Conservation (phyloP, 2,329 filamentous ascomycete genomes). For the Beauveria asiatica region DNA sequence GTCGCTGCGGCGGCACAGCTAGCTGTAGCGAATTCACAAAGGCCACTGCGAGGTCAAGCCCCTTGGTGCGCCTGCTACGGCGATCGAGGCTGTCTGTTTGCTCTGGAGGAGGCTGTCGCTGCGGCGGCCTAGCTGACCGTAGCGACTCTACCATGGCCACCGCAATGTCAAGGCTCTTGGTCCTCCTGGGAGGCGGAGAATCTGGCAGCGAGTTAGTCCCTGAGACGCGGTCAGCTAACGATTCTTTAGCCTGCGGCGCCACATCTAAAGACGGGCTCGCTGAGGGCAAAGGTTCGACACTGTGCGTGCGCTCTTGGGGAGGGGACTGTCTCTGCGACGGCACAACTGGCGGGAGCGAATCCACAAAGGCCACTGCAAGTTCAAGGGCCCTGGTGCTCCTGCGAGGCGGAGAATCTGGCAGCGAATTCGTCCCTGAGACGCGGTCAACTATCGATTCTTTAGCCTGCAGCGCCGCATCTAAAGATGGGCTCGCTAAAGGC, state of each 20-base stretch:
- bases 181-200: neutral
- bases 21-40: neutral
- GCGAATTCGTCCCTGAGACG: slow-evolving; percentile 25
- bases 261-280: neutral
- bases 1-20: neutral
- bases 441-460: neutral
- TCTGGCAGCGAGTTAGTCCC: slow-evolving; percentile 24
- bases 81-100: neutral
- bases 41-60: neutral
- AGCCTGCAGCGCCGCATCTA: neutral
- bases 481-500: neutral
- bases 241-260: too few relatives aligned
- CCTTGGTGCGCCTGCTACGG: neutral
- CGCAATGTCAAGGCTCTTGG: neutral
- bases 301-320: neutral
- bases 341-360: neutral
- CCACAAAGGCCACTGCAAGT: too few relatives aligned
- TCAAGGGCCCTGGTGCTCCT: neutral
- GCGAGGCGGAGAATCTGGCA: slow-evolving; percentile 13
- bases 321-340: neutral
- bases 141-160: too few relatives aligned
- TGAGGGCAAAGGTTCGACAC: neutral
- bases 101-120: neutral
- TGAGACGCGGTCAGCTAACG: slow-evolving; percentile 16
- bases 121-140: neutral